A percentile compares a stretch with the other conserved stretches of the same genome.
Evolutionary conservation across 2,329 filamentous ascomycete genomes (phyloP).

Genomic region (Cordyceps fumosorosea): DNA sequence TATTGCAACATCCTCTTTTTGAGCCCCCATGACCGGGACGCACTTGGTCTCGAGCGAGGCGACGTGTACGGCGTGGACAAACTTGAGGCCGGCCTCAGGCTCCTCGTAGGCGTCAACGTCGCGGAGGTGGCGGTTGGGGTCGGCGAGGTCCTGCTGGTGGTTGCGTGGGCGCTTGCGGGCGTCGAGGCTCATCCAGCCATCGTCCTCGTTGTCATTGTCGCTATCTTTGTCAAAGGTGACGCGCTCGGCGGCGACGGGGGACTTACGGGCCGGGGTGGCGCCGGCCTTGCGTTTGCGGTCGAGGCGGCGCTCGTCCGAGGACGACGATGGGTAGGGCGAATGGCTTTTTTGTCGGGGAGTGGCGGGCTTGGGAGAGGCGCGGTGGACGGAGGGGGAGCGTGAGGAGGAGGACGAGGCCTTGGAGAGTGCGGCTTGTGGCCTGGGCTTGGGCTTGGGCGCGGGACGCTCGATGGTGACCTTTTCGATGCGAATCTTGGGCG

Average conservation of each 20-base stretch:
- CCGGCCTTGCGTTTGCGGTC: constrained; percentile 44
- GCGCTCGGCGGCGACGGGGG: constrained; percentile 39
- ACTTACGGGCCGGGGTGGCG: constrained; percentile 25
- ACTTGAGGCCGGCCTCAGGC: constrained; percentile 33
- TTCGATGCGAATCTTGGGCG: constrained; percentile 45
- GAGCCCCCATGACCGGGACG: constrained; percentile 42
- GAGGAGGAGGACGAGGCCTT: constrained; percentile 26
- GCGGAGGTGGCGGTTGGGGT: constrained; percentile 41
- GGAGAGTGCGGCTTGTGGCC: constrained; percentile 24
- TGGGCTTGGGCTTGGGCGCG: constrained; percentile 30
- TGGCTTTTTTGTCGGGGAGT: constrained; percentile 34
- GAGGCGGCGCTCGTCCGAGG: constrained; percentile 27
- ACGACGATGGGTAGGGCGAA: constrained; percentile 35
- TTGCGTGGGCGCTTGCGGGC: constrained; percentile 43
- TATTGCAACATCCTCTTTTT: constrained; percentile 51
- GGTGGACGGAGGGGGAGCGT: constrained; percentile 28
- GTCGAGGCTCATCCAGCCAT: constrained; percentile 44
- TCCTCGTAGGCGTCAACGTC: constrained; percentile 41
- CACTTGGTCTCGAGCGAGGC: constrained; percentile 45
- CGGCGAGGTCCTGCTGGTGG: constrained; percentile 34
- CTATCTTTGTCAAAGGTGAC: constrained; percentile 46
- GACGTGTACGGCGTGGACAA: constrained; percentile 55
- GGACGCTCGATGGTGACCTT: constrained; percentile 40
- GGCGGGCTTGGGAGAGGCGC: constrained; percentile 35
- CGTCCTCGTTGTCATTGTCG: constrained; percentile 44